Evolutionary conservation across 2,329 filamentous ascomycete genomes (phyloP).

Genomic region (Aspergillus texensis): DNA sequence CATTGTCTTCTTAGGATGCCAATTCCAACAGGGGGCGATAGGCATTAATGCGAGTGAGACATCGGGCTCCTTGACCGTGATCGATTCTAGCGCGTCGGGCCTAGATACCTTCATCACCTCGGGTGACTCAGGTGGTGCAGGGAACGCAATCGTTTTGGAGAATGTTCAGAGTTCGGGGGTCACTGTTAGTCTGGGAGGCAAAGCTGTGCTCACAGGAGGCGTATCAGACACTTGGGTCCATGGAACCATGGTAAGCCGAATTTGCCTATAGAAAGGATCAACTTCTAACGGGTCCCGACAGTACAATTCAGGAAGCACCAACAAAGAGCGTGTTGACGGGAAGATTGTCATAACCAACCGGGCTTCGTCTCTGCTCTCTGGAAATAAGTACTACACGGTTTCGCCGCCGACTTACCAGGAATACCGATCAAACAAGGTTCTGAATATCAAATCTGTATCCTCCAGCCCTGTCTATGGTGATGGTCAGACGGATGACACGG

Average conservation of each 20-base stretch:
- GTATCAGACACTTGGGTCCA: conserved; percentile 33
- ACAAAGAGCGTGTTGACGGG: conserved; percentile 29
- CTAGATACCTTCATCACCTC: conserved; percentile 24
- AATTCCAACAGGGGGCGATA: conserved; percentile 25
- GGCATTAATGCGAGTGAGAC: conserved; percentile 30
- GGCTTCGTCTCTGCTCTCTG: conserved; percentile 31
- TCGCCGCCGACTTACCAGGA: conserved; percentile 48
- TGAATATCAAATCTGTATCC: conserved; percentile 51
- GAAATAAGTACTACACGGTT: conserved; percentile 45
- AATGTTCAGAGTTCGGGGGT: conserved; percentile 32
- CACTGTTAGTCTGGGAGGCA: conserved; percentile 30
- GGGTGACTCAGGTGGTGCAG: conserved; percentile 32
- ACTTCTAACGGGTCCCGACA: neutral
- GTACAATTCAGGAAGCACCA: conserved; percentile 22
- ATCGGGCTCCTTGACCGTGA: conserved; percentile 27
- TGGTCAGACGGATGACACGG: conserved; percentile 41
- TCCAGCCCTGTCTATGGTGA: conserved; percentile 47
- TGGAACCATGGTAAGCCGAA: conserved; percentile 32
- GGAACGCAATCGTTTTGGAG: conserved; percentile 33
- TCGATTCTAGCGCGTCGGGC: conserved; percentile 20
- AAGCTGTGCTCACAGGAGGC: conserved; percentile 22
- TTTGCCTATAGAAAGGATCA: neutral
- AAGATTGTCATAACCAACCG: conserved; percentile 32
- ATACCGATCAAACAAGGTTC: conserved; percentile 44
- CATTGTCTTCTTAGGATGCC: conserved; percentile 29